Evolutionary conservation across 106 monocot species (phyloP), one percentile per base, ranked within the genome.

Genomic region (Phalaenopsis equestris): DNA sequence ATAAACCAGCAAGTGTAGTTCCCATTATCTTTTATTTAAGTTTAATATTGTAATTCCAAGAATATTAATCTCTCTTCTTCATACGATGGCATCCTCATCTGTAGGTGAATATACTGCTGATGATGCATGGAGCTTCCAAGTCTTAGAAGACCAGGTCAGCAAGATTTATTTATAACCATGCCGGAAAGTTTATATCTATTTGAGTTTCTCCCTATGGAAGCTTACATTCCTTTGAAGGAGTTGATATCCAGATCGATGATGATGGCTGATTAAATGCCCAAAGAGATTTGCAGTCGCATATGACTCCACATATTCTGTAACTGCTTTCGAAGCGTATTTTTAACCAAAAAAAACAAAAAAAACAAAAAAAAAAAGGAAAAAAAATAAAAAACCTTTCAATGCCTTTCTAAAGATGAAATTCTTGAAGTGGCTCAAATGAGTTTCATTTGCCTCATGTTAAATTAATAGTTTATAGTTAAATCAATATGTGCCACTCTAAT

Each of bases 51-150:
- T 14, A 38, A 2, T 21, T 70, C 37, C 21, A 12, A 11, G 12
- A 70, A 70, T 70, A 38, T 39, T 39, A 18, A 70, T 70, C 9
- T 38, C 12, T 70, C 38, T 70, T 70, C 64, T 6, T 70, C 70
- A 70, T 70, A 12, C 12, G 5, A 14, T 38, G 70, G 4, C 42
- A 18, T 16, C 12, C 2, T 75, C 11, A 78, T 77, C 79, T 83
- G 14, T 91, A 96, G 97, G 97, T 17, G 87, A 94, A 80, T 97
- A 82, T 86, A 89, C 89, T 37, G 97, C 77, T 38, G 86, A 94
- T 92, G 97, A 97, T 75, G 94, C 97, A 58, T 97, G 91, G 93
- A 90, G 82, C 75, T 97, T 94, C 55, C 83, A 84, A 80, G 97
- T 94, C 81, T 75, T 97, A 70, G 85, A 97, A 78, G 87, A 94